These are phyloP conservation scores for Schizosaccharomyces japonicus DNA, from an alignment of 805 yeast species.

Conservation along the genomic window DNA sequence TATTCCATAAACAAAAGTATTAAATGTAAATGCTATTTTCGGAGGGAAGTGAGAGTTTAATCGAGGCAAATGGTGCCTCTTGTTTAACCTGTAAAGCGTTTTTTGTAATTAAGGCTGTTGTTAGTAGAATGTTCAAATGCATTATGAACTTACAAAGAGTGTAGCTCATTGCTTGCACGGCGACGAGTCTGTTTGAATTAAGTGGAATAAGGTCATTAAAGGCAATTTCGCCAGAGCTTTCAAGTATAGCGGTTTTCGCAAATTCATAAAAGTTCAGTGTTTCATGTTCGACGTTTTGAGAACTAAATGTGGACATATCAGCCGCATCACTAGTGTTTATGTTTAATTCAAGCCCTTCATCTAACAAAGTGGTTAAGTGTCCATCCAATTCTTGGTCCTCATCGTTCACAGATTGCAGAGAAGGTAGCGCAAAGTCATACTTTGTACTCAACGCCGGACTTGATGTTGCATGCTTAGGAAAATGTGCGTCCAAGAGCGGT, in stretches of 20 bases:
- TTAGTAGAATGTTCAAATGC: neutral
- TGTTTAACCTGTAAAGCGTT: neutral
- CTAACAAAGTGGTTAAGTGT: too few relatives aligned
- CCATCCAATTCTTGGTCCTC: too few relatives aligned
- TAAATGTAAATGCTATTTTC: neutral
- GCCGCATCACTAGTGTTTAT: too few relatives aligned
- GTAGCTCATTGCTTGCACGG: neutral
- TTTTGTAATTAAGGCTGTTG: neutral
- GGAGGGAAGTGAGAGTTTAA: neutral
- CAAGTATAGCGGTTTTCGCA: neutral
- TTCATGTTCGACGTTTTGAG: neutral
- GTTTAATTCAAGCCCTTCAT: too few relatives aligned
- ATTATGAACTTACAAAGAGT: neutral
- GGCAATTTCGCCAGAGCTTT: neutral
- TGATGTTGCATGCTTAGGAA: neutral
- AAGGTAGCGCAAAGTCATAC: too few relatives aligned
- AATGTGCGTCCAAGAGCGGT: neutral
- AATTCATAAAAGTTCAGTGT: neutral
- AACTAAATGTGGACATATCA: too few relatives aligned
- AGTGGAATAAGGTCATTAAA: neutral
- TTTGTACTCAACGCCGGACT: conserved; percentile 1
- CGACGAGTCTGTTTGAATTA: neutral
- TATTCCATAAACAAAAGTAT: too few relatives aligned
- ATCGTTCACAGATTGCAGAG: too few relatives aligned
- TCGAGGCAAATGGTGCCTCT: neutral